phyloP scores from a whole-genome alignment of 345 rosid genomes.

The Crucihimalaya himalaica region DNA sequence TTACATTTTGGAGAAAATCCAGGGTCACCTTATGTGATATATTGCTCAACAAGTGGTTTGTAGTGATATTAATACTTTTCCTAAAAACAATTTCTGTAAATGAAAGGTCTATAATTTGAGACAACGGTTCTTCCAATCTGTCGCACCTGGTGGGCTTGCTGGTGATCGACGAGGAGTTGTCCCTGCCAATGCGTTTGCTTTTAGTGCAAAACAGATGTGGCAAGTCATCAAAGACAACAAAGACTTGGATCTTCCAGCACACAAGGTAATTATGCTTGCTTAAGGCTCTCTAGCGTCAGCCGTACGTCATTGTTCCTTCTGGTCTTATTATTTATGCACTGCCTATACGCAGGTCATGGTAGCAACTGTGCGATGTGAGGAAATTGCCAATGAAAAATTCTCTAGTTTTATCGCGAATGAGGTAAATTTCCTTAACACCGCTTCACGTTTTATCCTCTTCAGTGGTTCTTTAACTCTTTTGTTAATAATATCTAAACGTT shows the following conservation, averaged over 20 bases:
- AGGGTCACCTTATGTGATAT: constrained; percentile 17
- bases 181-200: constrained; percentile 98
- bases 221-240: constrained; percentile 92
- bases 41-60: constrained; percentile 15
- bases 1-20: constrained; percentile 25
- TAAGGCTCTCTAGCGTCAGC: not conserved
- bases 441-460: constrained; percentile 16
- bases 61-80: constrained; percentile 8
- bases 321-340: constrained; percentile 24
- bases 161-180: constrained; percentile 98
- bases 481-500: constrained; percentile 4
- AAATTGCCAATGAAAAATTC: constrained; percentile 83
- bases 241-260: constrained; percentile 99
- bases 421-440: constrained; percentile 45
- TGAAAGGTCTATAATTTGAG: constrained; percentile 85
- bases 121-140: constrained; percentile 81
- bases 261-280: constrained; percentile 64
- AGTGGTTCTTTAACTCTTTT: too few relatives aligned
- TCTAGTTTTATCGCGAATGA: constrained; percentile 61
- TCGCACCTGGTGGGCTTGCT: constrained; percentile 98
- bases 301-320: not conserved
- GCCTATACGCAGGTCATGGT: constrained; percentile 82
- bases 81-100: constrained; percentile 5
- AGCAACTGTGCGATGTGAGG: constrained; percentile 98
- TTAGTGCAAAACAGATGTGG: constrained; percentile 94